These are phyloP conservation scores for Endotrypanum monterogeii DNA, from an alignment of 208 protist species.

Conservation along the genomic window DNA sequence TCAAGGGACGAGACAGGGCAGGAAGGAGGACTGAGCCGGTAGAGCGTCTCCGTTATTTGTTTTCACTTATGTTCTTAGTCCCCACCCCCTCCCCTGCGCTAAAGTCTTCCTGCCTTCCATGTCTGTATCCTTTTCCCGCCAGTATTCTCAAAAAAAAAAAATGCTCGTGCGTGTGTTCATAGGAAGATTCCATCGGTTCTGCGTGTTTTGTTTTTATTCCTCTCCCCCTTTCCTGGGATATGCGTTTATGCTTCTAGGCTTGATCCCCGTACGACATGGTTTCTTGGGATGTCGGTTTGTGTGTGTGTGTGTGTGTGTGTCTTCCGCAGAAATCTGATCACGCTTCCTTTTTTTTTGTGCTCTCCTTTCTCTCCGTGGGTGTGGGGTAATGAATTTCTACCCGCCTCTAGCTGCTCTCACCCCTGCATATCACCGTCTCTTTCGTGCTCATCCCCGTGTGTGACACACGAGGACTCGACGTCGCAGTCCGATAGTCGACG, in stretches of 20 bases:
- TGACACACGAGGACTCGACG: background rate
- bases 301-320: background rate
- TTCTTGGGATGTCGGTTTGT: background rate
- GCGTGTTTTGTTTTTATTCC: background rate
- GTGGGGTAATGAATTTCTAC: background rate
- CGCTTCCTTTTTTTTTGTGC: background rate
- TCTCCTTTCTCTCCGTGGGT: background rate
- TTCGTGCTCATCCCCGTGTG: background rate
- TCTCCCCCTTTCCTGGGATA: background rate
- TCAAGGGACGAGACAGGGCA: background rate
- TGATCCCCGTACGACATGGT: no score
- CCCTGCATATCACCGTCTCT: background rate
- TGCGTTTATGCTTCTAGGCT: no score
- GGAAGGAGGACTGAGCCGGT: conserved; percentile 15
- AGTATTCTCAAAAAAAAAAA: background rate
- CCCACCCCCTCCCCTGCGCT: background rate
- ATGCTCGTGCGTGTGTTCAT: background rate
- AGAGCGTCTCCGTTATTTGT: background rate
- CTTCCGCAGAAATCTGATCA: no score
- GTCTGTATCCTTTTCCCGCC: no score
- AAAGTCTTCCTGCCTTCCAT: background rate
- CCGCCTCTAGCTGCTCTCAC: background rate
- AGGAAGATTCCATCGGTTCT: background rate
- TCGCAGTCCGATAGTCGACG: background rate
- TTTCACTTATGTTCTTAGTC: background rate